Percentiles rank a stretch among this genome's conserved stretches.
Evolutionary conservation across 1,284 basidiomycete genomes (phyloP).

Genomic region (Ceratobasidium theobromae): DNA sequence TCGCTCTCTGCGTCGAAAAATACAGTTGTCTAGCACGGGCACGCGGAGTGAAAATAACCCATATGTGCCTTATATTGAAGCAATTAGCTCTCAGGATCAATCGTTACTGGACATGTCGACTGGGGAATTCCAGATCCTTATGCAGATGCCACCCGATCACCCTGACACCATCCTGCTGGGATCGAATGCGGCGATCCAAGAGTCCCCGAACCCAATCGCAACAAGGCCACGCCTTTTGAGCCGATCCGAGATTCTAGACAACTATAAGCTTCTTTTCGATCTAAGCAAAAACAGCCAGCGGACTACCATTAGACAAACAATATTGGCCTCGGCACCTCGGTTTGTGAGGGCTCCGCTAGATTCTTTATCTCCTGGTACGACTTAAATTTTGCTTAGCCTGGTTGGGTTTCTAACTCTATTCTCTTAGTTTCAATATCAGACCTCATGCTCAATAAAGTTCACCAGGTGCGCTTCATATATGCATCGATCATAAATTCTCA

Average conservation of each 20-base stretch:
- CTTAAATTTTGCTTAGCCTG: not conserved
- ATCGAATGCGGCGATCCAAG: not conserved
- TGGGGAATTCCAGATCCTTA: not conserved
- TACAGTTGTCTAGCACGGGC: no score
- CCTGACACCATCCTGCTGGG: not conserved
- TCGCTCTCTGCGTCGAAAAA: no score
- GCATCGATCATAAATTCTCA: not conserved
- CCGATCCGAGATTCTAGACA: not conserved
- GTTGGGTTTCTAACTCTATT: not conserved
- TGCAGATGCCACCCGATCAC: not conserved
- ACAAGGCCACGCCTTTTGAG: not conserved
- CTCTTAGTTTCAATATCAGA: not conserved
- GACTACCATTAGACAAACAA: not conserved
- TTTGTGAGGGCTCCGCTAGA: not conserved
- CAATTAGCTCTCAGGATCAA: not conserved
- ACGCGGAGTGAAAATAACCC: no score
- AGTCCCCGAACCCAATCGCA: not conserved
- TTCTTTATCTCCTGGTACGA: not conserved
- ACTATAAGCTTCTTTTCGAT: not conserved
- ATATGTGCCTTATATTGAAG: not conserved
- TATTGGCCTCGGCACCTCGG: not conserved
- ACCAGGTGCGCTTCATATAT: not conserved
- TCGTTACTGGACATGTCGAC: not conserved
- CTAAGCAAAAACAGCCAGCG: not conserved
- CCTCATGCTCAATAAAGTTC: not conserved